Base-by-base conservation (phyloP, 371 early-diverging fungal species). In the Syncephalastrum sp. region DNA sequence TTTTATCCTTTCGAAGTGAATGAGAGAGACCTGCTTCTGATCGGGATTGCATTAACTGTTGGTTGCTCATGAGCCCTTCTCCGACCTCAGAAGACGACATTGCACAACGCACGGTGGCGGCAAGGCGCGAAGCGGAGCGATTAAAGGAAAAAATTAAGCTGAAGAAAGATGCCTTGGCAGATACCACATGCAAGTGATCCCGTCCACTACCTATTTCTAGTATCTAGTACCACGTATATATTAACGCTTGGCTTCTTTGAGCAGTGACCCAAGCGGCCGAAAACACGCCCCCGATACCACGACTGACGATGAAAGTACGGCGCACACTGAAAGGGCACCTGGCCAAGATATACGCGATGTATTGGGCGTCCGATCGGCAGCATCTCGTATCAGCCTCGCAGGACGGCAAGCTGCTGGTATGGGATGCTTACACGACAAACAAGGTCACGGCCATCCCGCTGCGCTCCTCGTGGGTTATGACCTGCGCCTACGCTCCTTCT, bases 381-480 rank as follows among this genome's bases (percentile, higher is more conserved):
- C 97, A 96, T 65, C 72, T 99, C 12, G 98, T 99, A 16, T 91
- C 93, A 29, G 98, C 98, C 10, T 97, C 98, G 47, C 99, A 99
- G 77, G 99, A 99, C 71, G 98, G 99, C 59, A 99, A 98, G 73
- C 79, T 99, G 52, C 94, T 99, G 45, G 97, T 98, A 19, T 99
- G 99, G 98, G 97, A 99, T 68, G 94, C 97, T 12, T 95, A 91
- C 67, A 89, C 95, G 38, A 95, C 98, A 55, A 97, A 99, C 85
- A 99, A 99, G 77, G 85, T 96, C 42, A 92, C 94, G 67, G 98
- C 98, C 29, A 97, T 99, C 68, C 97, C 98, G 15, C 75, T 99
- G 52, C 89, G 94, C 23, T 97, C 98, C 0, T 95, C 97, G 7
- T 99, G 99, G 99, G 99, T 99, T 54, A 99, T 99, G 99, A 97